These are phyloP conservation scores for Vanrija humicola DNA, from an alignment of 1,284 basidiomycete species.

Conservation along the genomic window DNA sequence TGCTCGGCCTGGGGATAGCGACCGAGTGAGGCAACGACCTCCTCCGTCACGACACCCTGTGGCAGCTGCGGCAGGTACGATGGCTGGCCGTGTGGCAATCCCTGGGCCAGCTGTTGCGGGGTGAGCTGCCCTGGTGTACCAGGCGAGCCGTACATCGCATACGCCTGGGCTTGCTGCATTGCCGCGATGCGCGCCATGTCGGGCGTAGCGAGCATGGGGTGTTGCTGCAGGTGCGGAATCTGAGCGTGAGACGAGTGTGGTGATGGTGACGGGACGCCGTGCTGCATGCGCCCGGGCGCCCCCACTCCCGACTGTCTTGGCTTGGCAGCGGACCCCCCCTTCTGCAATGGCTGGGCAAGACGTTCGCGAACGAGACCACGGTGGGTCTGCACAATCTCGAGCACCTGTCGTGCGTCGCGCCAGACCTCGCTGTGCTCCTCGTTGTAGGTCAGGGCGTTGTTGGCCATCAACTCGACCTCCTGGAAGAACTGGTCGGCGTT, in stretches of 20 bases:
- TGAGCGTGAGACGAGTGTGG: constrained; percentile 2
- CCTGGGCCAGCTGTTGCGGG: background rate
- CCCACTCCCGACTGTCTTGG: background rate
- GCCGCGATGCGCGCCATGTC: background rate
- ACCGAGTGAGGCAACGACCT: constrained; percentile 38
- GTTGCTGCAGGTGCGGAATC: background rate
- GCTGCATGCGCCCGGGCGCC: too few species aligned
- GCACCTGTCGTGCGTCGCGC: constrained; percentile 68
- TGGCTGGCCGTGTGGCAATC: background rate
- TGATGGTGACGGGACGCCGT: background rate
- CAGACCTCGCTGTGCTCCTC: constrained; percentile 78
- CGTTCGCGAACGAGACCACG: constrained; percentile 14
- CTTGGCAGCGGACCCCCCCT: background rate
- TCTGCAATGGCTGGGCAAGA: constrained; percentile 5
- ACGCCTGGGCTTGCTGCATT: background rate
- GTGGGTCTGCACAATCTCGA: constrained; percentile 8
- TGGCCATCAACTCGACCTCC: constrained; percentile 82
- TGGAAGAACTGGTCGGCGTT: constrained; percentile 67
- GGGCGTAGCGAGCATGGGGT: constrained; percentile 2
- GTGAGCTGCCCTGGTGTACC: background rate
- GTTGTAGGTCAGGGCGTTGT: constrained; percentile 87
- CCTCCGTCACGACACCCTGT: constrained; percentile 40
- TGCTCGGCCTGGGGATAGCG: constrained; percentile 42
- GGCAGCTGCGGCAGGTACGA: constrained; percentile 38
- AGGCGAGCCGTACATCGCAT: background rate